These are phyloP conservation scores for Solanum sparsipilum DNA, from an alignment of 257 asterid genomes.

Conservation along the genomic window DNA sequence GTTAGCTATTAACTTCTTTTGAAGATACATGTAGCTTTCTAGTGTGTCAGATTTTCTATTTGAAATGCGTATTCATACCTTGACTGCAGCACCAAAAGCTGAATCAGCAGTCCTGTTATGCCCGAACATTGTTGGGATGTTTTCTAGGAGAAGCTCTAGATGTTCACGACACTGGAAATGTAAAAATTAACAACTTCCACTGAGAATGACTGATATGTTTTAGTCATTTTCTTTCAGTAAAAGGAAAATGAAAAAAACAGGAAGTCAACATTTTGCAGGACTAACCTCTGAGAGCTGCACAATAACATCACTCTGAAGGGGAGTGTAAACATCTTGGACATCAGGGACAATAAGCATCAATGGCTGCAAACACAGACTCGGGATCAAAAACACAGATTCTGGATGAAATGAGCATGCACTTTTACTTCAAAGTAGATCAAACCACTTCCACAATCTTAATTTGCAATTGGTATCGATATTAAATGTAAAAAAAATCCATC, in stretches of 20 bases:
- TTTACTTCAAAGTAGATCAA: background rate
- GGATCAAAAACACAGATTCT: background rate
- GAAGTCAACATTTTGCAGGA: constrained; percentile 3
- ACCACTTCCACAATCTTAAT: background rate
- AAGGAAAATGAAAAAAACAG: background rate
- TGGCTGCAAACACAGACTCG: constrained; percentile 37
- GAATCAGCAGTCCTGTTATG: constrained; percentile 72
- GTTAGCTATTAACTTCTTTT: background rate
- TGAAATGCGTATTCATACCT: constrained; percentile 33
- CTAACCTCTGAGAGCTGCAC: constrained; percentile 84
- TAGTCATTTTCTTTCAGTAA: background rate
- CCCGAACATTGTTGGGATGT: constrained; percentile 76
- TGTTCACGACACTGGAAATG: constrained; percentile 72
- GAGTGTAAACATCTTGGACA: constrained; percentile 89
- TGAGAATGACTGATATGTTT: background rate
- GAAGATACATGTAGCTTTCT: background rate
- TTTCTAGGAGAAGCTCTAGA: constrained; percentile 72
- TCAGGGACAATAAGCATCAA: constrained; percentile 96
- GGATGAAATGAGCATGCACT: background rate
- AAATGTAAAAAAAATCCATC: background rate
- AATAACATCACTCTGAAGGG: constrained; percentile 78
- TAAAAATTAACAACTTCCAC: background rate
- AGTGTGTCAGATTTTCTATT: background rate
- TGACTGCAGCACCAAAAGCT: constrained; percentile 85
- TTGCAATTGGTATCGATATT: background rate